Conservation (phyloP, 805 yeast genomes). For the Blastobotrys chiropterorum region DNA sequence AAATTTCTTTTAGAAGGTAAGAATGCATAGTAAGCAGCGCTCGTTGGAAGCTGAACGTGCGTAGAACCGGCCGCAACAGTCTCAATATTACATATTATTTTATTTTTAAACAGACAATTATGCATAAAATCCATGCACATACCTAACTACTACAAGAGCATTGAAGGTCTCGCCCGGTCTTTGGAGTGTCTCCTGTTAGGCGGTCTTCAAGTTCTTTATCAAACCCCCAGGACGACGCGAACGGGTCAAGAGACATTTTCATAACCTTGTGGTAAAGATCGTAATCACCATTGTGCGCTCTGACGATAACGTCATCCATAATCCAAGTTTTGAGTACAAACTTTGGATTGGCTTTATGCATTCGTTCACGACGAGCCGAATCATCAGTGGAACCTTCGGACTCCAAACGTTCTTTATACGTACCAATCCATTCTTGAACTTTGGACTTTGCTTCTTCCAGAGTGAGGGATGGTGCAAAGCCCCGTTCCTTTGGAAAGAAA, state of each 20-base stretch:
- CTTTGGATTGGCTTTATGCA: slow-evolving; percentile 57
- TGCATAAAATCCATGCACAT: too few relatives aligned
- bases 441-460: slow-evolving; percentile 36
- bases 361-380: slow-evolving; percentile 35
- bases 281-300: slow-evolving; percentile 47
- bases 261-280: slow-evolving; percentile 53
- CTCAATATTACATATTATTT: too few relatives aligned
- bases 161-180: slow-evolving; percentile 54
- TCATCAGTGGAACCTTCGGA: slow-evolving; percentile 36
- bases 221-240: slow-evolving; percentile 62
- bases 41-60: too few relatives aligned
- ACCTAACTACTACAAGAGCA: slow-evolving; percentile 53
- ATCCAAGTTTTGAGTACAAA: slow-evolving; percentile 85
- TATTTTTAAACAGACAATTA: background rate
- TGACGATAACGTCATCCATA: slow-evolving; percentile 69
- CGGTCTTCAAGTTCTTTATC: slow-evolving; percentile 53
- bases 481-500: slow-evolving; percentile 31
- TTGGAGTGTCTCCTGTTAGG: slow-evolving; percentile 43
- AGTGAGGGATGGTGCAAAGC: slow-evolving; percentile 27
- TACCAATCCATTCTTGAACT: slow-evolving; percentile 48
- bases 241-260: slow-evolving; percentile 72
- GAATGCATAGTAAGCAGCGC: too few relatives aligned
- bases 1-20: too few relatives aligned
- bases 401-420: slow-evolving; percentile 40
- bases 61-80: too few relatives aligned